phyloP scores from a whole-genome alignment of 208 protist species.

The Crithidia fasciculata region DNA sequence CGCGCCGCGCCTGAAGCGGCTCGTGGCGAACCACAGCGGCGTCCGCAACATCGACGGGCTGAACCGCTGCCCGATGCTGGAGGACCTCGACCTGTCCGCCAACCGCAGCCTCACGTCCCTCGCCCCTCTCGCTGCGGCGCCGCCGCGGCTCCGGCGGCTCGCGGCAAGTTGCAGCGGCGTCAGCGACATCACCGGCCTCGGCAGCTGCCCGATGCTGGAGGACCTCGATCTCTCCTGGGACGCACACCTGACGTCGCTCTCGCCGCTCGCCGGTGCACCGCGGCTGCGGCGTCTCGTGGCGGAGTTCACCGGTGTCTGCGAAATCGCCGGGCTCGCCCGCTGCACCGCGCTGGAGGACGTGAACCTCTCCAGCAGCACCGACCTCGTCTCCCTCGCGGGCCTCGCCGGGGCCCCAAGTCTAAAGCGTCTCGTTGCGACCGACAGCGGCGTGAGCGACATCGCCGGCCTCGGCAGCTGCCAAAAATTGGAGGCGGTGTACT shows the following conservation, averaged over 20 bases:
- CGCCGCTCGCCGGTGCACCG: neutral
- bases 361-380: constrained; percentile 1
- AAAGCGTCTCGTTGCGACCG: neutral
- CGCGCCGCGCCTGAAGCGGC: neutral
- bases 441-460: constrained; percentile 4
- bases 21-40: neutral
- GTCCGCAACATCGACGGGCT: constrained; percentile 10
- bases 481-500: constrained; percentile 1
- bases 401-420: neutral
- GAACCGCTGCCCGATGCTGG: neutral
- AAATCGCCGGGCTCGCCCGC: neutral
- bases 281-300: neutral
- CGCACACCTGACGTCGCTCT: neutral
- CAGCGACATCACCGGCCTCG: constrained; percentile 2
- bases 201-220: constrained; percentile 5
- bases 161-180: constrained; percentile 7
- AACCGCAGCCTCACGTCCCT: constrained; percentile 2
- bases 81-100: constrained; percentile 3
- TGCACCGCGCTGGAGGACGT: constrained; percentile 1
- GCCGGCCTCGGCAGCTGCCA: neutral
- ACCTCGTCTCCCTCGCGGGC: constrained; percentile 1
- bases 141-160: constrained; percentile 2
- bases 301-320: constrained; percentile 4
- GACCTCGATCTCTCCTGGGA: constrained; percentile 1
- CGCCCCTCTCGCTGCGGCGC: neutral